These are phyloP conservation scores for Leccinum fallax DNA, from an alignment of 1,284 basidiomycete species.

Conservation along the genomic window DNA sequence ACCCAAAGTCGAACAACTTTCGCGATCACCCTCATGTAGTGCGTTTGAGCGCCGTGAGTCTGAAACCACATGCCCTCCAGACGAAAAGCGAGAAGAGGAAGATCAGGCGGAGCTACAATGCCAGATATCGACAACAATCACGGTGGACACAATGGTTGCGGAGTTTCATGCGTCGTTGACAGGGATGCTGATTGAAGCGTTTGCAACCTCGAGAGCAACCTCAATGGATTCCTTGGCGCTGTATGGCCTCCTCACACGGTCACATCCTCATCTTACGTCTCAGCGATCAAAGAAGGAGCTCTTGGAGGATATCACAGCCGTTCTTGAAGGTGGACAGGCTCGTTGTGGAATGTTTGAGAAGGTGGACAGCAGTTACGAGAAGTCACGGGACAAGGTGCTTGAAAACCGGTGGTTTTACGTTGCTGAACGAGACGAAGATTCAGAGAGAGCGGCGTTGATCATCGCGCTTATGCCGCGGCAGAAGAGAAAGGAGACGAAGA, in stretches of 20 bases:
- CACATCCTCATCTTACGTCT: constrained; percentile 51
- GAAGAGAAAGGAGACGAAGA: constrained; percentile 73
- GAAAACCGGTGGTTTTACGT: constrained; percentile 79
- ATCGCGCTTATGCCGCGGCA: constrained; percentile 72
- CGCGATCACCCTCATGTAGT: constrained; percentile 7
- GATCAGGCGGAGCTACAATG: background rate
- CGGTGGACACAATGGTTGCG: constrained; percentile 4
- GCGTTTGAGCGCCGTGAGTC: background rate
- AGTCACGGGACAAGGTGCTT: constrained; percentile 44
- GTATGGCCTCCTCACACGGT: constrained; percentile 50
- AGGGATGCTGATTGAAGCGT: constrained; percentile 71
- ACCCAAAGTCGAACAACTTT: constrained; percentile 1
- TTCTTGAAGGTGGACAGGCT: constrained; percentile 52
- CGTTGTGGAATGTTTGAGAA: constrained; percentile 68
- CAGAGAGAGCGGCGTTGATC: constrained; percentile 65
- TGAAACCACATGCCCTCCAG: background rate
- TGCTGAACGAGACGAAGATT: constrained; percentile 67
- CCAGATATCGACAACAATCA: background rate
- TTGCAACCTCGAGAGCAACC: constrained; percentile 72
- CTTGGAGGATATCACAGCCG: constrained; percentile 48
- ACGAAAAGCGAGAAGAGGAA: constrained; percentile 1
- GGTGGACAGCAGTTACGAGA: constrained; percentile 64
- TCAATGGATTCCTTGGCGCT: constrained; percentile 60
- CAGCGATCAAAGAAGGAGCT: constrained; percentile 50
- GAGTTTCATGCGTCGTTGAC: constrained; percentile 43